Base-by-base conservation (phyloP, 768 basidiomycete species). In the Kwoniella europaea region DNA sequence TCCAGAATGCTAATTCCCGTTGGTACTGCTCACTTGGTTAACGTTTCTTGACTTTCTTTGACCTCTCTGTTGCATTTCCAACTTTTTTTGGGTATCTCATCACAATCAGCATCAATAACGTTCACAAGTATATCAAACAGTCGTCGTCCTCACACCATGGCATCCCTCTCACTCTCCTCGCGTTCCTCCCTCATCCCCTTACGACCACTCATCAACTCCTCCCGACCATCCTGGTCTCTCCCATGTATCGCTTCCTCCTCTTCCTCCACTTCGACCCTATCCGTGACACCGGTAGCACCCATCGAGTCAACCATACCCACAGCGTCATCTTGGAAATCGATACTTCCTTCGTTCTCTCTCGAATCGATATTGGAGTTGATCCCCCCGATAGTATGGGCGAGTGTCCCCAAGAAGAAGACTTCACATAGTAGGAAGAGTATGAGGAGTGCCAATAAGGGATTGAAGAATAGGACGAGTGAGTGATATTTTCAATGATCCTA, bases 381-480 rank as follows among this genome's bases (percentile, higher is more conserved):
- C 71, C 95, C 95, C 13, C 88, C 94, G 0, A 89, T 95, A 82
- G 86, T 98, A 20, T 88, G 94, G 54, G 94, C 94, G 27, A 64
- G 63, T 57, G 96, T 96, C 1, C 96, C 96, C 27, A 98, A 98
- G 85, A 91, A 91, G 82, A 95, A 95, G 85, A 88, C 90, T 12
- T 94, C 94, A 0, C 94, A 98, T 84, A 94, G 93, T 22, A 87
- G 92, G 63, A 98, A 98, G 84, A 88, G 91, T n/a, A 96, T 96
- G 94, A 88, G 95, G 53, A 90, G 89, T 72, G 91, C 94, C 16
- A 94, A 94, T 84, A 98, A 98, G 84, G 94, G 94, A 1, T 85
- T 97, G 77, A 93, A 94, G 83, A 94, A 98, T 84, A 95, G 93
- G 83, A 90, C 90, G 71, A 94, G 96, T 94, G 78, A 71, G 89